A percentile compares a stretch with the other conserved stretches of the same genome.
Evolutionary conservation across 768 basidiomycete genomes (phyloP).

Genomic region (Tricholoma furcatifolium): DNA sequence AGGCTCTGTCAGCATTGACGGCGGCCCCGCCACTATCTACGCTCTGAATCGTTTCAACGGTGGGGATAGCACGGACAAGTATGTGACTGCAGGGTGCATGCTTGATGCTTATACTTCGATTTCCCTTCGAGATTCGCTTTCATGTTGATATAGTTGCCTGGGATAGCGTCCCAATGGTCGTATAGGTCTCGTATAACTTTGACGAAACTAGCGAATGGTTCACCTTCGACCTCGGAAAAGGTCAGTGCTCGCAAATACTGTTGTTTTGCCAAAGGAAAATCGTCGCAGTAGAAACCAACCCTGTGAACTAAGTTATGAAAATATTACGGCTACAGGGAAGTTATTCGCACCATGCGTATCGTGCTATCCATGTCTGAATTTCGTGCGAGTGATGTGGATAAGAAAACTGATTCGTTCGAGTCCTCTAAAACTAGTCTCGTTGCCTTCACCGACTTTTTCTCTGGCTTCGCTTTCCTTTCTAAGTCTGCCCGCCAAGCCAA

Average conservation of each 20-base stretch:
- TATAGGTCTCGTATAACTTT: neutral
- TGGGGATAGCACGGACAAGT: neutral
- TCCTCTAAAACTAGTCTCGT: too few relatives aligned
- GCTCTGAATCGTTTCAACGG: neutral
- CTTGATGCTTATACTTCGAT: neutral
- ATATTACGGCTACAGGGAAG: too few relatives aligned
- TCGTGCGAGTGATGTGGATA: too few relatives aligned
- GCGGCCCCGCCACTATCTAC: neutral
- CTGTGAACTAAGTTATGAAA: too few relatives aligned
- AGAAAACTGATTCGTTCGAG: too few relatives aligned
- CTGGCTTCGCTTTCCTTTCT: too few relatives aligned
- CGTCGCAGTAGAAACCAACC: neutral
- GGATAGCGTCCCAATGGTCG: neutral
- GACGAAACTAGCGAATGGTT: neutral
- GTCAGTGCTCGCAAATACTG: neutral
- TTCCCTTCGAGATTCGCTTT: neutral
- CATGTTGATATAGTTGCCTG: neutral
- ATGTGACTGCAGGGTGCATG: neutral
- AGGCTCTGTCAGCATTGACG: too few relatives aligned
- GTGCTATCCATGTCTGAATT: too few relatives aligned
- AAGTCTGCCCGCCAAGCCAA: constrained; percentile 42
- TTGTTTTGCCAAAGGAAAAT: neutral
- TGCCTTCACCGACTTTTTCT: too few relatives aligned
- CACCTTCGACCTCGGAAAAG: neutral
- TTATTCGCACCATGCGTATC: too few relatives aligned